Conservation (phyloP, 805 yeast species). For the Wickerhamiella azyma region DNA sequence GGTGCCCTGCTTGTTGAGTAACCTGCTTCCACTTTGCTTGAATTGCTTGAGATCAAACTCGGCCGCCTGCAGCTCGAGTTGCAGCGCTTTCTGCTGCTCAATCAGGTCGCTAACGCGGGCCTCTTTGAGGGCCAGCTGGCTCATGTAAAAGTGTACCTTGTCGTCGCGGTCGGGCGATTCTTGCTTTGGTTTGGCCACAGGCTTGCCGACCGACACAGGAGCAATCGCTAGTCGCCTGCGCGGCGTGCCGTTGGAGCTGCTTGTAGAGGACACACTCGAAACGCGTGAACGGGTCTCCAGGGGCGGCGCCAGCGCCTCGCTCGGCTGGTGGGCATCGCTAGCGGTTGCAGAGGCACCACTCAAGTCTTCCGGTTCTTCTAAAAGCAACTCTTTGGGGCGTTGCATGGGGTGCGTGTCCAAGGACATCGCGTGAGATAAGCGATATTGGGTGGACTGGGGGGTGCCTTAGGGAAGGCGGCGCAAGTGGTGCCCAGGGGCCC, state of each 20-base stretch:
- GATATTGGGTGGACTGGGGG: too few relatives aligned
- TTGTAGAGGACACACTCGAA: background rate
- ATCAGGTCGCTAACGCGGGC: slow-evolving; percentile 27
- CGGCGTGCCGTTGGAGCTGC: background rate
- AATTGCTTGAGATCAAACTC: slow-evolving; percentile 25
- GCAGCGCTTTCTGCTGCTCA: slow-evolving; percentile 21
- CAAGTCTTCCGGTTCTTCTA: too few relatives aligned
- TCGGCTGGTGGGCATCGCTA: background rate
- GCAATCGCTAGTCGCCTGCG: background rate
- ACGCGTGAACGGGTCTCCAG: background rate
- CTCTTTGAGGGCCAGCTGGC: slow-evolving; percentile 28
- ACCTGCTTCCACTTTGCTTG: slow-evolving; percentile 12
- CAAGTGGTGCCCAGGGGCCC: too few relatives aligned
- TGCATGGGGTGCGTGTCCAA: background rate
- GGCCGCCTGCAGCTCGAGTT: slow-evolving; percentile 24
- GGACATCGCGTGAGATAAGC: background rate
- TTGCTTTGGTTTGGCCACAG: background rate
- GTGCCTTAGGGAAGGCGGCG: too few relatives aligned
- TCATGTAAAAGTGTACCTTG: slow-evolving; percentile 15
- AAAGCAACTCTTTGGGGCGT: background rate
- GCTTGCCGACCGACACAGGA: background rate
- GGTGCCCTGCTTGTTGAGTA: slow-evolving; percentile 9
- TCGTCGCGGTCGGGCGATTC: background rate
- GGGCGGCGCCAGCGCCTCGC: background rate
- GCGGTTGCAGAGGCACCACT: too few relatives aligned